A percentile compares a stretch with the other conserved stretches of the same genome.
Evolutionary conservation across 768 basidiomycete species (phyloP).

Genomic region (Kwoniella dendrophila): DNA sequence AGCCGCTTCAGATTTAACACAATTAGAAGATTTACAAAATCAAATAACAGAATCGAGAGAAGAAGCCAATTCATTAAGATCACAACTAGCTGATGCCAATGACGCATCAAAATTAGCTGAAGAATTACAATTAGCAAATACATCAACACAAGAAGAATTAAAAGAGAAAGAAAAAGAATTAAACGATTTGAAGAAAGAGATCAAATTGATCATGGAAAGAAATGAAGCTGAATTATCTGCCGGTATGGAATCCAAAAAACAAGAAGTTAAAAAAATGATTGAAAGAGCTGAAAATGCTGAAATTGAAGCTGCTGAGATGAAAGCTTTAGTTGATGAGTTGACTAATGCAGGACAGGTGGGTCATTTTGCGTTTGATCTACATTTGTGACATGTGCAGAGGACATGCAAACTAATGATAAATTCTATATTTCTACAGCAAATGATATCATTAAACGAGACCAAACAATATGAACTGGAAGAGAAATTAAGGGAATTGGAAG

Average conservation of each 20-base stretch:
- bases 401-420: constrained; percentile 11
- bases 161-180: constrained; percentile 59
- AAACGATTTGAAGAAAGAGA: constrained; percentile 40
- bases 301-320: constrained; percentile 65
- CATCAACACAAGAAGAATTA: constrained; percentile 63
- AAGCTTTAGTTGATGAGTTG: constrained; percentile 76
- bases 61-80: constrained; percentile 32
- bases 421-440: constrained; percentile 64
- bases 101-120: constrained; percentile 58
- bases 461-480: constrained; percentile 75
- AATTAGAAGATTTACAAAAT: constrained; percentile 56
- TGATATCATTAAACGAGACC: constrained; percentile 87
- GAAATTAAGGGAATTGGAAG: constrained; percentile 43
- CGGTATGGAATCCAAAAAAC: constrained; percentile 48
- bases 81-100: constrained; percentile 39
- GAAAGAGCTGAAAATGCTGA: constrained; percentile 59
- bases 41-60: constrained; percentile 42
- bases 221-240: constrained; percentile 43
- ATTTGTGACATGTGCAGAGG: too few species aligned
- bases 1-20: constrained; percentile 58
- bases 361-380: background rate
- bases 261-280: constrained; percentile 65
- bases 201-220: constrained; percentile 36
- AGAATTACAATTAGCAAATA: constrained; percentile 56
- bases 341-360: constrained; percentile 82